Percentiles rank a stretch among this genome's conserved stretches.
phyloP scores from a whole-genome alignment of 2,329 filamentous ascomycete species.

The Zasmidium angulare region DNA sequence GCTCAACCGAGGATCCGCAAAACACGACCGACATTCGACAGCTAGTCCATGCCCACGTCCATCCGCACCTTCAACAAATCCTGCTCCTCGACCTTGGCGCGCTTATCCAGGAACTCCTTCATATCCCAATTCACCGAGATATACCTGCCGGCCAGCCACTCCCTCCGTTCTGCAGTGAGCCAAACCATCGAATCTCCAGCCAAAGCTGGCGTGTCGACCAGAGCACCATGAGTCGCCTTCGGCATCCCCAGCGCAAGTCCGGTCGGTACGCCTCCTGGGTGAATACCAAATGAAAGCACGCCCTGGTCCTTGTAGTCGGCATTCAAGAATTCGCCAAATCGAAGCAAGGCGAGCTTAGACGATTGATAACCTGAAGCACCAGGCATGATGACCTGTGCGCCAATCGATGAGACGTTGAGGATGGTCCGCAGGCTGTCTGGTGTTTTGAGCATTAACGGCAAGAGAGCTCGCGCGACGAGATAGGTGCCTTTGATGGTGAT shows the following conservation, averaged over 20 bases:
- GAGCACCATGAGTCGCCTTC: slow-evolving; percentile 18
- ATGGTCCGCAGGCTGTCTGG: slow-evolving; percentile 40
- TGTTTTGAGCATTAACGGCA: slow-evolving; percentile 43
- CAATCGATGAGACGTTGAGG: slow-evolving; percentile 45
- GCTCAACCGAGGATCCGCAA: background rate
- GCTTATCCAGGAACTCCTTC: slow-evolving; percentile 36
- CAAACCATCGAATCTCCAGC: slow-evolving; percentile 36
- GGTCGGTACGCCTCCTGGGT: slow-evolving; percentile 50
- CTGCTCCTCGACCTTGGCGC: slow-evolving; percentile 35
- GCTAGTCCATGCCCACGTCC: slow-evolving; percentile 21
- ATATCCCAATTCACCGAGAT: slow-evolving; percentile 41
- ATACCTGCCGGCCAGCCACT: slow-evolving; percentile 42
- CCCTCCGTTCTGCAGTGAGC: slow-evolving; percentile 34
- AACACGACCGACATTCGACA: background rate
- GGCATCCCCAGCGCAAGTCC: slow-evolving; percentile 44
- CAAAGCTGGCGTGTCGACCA: slow-evolving; percentile 34
- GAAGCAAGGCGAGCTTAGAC: slow-evolving; percentile 47
- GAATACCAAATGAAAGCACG: slow-evolving; percentile 43
- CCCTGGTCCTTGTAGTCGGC: slow-evolving; percentile 47
- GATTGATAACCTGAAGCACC: slow-evolving; percentile 47
- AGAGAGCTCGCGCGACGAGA: slow-evolving; percentile 40
- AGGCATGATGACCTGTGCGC: slow-evolving; percentile 34
- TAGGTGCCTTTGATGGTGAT: slow-evolving; percentile 52
- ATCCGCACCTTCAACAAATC: slow-evolving; percentile 38
- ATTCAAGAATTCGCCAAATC: slow-evolving; percentile 48